Percentiles rank a stretch among this genome's conserved stretches.
phyloP scores from a whole-genome alignment of 768 basidiomycete genomes.

The Naematelia aurantialba region DNA sequence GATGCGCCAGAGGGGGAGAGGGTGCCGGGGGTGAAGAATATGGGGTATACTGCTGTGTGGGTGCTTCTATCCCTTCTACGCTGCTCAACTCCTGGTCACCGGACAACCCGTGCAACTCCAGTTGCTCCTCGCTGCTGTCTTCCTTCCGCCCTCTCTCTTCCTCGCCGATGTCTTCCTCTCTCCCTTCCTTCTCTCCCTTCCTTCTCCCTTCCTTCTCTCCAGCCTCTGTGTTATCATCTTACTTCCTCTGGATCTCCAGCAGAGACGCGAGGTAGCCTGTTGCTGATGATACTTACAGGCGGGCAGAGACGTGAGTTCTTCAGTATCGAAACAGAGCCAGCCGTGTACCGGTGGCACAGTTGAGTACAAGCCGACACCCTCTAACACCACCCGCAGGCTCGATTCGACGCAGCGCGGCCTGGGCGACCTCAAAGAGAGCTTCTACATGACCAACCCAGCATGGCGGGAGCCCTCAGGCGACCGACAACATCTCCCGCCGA shows the following conservation, averaged over 20 bases:
- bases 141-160: too few relatives aligned
- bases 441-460: slow-evolving; percentile 2
- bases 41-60: slow-evolving; percentile 12
- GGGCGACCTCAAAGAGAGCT: slow-evolving; percentile 16
- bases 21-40: slow-evolving; percentile 1
- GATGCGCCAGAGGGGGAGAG: slow-evolving; percentile 1
- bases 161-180: too few relatives aligned
- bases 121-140: too few relatives aligned
- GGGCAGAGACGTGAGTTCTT: slow-evolving; percentile 6
- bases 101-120: too few relatives aligned
- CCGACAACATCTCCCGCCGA: slow-evolving; percentile 5
- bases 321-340: background rate
- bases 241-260: background rate
- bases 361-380: background rate
- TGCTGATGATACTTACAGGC: background rate
- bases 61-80: background rate
- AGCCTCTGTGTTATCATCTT: too few relatives aligned
- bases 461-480: slow-evolving; percentile 1
- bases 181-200: too few relatives aligned
- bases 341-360: too few relatives aligned
- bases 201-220: too few relatives aligned
- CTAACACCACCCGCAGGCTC: slow-evolving; percentile 3
- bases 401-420: background rate
- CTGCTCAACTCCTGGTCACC: too few relatives aligned
- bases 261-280: too few relatives aligned